These are phyloP conservation scores for Leccinum longicurvipes DNA, from an alignment of 768 basidiomycete genomes.

Conservation along the genomic window DNA sequence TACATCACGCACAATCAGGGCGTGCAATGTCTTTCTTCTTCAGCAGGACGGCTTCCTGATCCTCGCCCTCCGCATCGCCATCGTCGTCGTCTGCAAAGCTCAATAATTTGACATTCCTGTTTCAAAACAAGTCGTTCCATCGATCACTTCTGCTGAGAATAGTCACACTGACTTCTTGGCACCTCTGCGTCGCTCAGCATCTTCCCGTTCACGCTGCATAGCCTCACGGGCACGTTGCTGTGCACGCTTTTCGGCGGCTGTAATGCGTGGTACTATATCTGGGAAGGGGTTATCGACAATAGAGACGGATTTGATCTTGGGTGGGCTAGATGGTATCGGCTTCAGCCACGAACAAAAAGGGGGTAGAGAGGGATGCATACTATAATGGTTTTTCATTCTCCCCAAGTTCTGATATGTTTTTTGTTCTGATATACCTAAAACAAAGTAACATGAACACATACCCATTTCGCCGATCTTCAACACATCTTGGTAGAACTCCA, in stretches of 20 bases:
- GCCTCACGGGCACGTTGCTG: constrained; percentile 81
- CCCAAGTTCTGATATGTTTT: constrained; percentile 54
- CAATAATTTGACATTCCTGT: constrained; percentile 82
- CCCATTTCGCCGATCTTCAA: constrained; percentile 90
- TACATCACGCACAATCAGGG: constrained; percentile 66
- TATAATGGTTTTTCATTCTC: constrained; percentile 76
- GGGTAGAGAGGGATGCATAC: constrained; percentile 39
- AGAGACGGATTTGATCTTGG: constrained; percentile 81
- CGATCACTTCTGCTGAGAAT: neutral
- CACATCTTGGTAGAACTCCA: constrained; percentile 53
- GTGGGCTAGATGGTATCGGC: constrained; percentile 55
- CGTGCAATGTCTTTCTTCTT: constrained; percentile 83
- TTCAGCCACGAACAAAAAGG: constrained; percentile 2
- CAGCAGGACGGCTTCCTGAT: constrained; percentile 48
- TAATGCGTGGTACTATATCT: constrained; percentile 95
- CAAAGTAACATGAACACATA: constrained; percentile 32
- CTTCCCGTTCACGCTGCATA: constrained; percentile 75
- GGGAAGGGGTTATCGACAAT: constrained; percentile 93
- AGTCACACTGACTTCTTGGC: constrained; percentile 75
- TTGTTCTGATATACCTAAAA: neutral
- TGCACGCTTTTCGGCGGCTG: constrained; percentile 82
- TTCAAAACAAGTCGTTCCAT: neutral
- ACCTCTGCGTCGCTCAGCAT: constrained; percentile 63
- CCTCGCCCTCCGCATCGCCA: constrained; percentile 57
- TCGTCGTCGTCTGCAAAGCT: constrained; percentile 83